These are phyloP conservation scores for Fusarium acutatum DNA, from an alignment of 2,329 filamentous ascomycete species.

Conservation along the genomic window DNA sequence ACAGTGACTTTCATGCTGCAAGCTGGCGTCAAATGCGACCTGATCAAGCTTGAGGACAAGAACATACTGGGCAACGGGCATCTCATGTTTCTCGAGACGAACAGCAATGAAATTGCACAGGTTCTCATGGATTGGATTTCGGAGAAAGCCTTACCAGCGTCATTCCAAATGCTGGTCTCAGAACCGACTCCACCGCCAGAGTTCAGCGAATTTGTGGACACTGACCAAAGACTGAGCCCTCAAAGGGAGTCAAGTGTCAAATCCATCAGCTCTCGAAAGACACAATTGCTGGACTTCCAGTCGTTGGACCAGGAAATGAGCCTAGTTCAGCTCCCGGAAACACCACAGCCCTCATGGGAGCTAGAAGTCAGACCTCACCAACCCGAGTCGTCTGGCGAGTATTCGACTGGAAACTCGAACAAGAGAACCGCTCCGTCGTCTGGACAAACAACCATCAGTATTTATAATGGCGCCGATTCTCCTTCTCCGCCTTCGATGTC, in stretches of 20 bases:
- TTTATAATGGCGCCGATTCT: background rate
- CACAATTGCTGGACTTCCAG: background rate
- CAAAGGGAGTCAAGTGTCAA: background rate
- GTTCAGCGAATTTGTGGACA: background rate
- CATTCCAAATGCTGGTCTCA: background rate
- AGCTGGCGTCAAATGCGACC: constrained; percentile 56
- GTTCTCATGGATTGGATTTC: constrained; percentile 51
- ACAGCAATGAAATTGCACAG: constrained; percentile 55
- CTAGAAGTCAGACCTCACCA: background rate
- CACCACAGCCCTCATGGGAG: background rate
- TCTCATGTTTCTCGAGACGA: constrained; percentile 63
- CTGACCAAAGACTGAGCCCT: background rate
- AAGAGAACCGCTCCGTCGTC: constrained; percentile 6
- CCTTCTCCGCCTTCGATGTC: background rate
- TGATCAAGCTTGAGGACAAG: constrained; percentile 53
- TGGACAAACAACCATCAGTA: constrained; percentile 1
- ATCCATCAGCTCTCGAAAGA: background rate
- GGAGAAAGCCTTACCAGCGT: background rate
- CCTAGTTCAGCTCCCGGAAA: background rate
- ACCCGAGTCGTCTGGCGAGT: background rate
- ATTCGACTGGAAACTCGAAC: background rate
- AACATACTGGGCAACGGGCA: constrained; percentile 64
- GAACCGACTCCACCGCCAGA: background rate
- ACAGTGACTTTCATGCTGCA: constrained; percentile 62
- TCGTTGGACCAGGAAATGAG: background rate